Evolutionary conservation across 139 green algal genomes (phyloP).

Genomic region (Yamagishiella unicocca): DNA sequence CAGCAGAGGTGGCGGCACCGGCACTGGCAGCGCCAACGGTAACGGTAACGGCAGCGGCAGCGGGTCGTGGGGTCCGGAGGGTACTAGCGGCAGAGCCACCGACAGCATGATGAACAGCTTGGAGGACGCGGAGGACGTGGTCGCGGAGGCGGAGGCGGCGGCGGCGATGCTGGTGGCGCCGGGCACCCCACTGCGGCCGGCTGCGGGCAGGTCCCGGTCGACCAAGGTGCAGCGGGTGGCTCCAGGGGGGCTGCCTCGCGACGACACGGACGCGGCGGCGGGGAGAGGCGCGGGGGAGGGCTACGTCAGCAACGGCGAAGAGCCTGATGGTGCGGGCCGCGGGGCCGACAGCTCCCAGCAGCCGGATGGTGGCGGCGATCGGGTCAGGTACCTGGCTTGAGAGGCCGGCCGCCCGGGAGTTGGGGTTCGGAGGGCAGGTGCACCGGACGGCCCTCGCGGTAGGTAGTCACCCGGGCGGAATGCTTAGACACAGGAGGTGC

Average conservation of each 20-base stretch:
- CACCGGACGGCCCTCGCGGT: too few relatives aligned
- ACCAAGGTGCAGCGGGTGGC: not conserved
- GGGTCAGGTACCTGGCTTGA: slow-evolving; percentile 8
- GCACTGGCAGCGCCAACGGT: not conserved
- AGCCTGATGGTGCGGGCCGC: too few relatives aligned
- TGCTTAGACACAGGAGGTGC: too few relatives aligned
- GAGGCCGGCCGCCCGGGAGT: too few relatives aligned
- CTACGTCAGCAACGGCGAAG: not conserved
- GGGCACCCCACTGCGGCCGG: not conserved
- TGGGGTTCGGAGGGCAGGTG: too few relatives aligned
- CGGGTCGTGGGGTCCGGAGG: not conserved
- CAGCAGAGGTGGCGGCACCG: slow-evolving; percentile 5
- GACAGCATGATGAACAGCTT: not conserved
- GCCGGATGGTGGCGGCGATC: too few relatives aligned
- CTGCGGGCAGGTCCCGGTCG: not conserved
- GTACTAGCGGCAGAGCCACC: not conserved
- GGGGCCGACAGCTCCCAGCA: too few relatives aligned
- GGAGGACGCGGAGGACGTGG: not conserved
- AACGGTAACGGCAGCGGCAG: not conserved
- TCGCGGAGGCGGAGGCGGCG: not conserved
- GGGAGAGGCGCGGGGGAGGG: not conserved
- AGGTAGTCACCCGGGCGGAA: too few relatives aligned
- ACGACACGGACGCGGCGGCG: not conserved
- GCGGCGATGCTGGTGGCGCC: not conserved
- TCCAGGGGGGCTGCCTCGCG: not conserved